Conservation (phyloP, 1,284 basidiomycete genomes). For the Trichosporon inkin region DNA sequence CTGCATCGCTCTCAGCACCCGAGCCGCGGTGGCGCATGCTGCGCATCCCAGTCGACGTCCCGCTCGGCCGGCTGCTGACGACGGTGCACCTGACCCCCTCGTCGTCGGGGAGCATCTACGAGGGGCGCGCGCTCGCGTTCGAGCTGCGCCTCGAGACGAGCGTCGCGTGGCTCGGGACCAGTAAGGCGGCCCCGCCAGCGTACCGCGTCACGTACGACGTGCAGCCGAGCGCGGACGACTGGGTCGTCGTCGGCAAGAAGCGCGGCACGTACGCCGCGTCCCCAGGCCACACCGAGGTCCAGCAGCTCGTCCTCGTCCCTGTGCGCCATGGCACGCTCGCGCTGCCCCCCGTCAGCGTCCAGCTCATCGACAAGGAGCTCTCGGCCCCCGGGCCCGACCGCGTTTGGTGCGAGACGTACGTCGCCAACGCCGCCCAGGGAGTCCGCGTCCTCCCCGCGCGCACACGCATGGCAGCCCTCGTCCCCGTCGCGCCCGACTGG, state of each 20-base stretch:
- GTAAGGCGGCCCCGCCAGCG: neutral
- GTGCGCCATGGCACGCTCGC: slow-evolving; percentile 38
- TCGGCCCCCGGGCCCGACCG: neutral
- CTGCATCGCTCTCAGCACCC: slow-evolving; percentile 2
- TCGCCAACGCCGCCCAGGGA: slow-evolving; percentile 43
- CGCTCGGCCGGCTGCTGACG: slow-evolving; percentile 37
- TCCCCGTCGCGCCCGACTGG: slow-evolving; percentile 26
- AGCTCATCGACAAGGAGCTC: slow-evolving; percentile 21
- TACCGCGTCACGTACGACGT: slow-evolving; percentile 37
- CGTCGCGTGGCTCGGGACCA: slow-evolving; percentile 40
- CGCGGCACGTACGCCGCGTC: slow-evolving; percentile 35
- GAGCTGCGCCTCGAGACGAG: slow-evolving; percentile 29
- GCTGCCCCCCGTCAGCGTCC: slow-evolving; percentile 34
- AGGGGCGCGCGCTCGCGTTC: slow-evolving; percentile 40
- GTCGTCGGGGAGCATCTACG: slow-evolving; percentile 28
- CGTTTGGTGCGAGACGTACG: slow-evolving; percentile 44
- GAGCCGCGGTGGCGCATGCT: slow-evolving; percentile 36
- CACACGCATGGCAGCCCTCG: slow-evolving; percentile 35
- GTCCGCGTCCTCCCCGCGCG: slow-evolving; percentile 43
- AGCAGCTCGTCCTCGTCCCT: slow-evolving; percentile 38
- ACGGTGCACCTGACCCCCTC: slow-evolving; percentile 27
- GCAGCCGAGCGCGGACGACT: slow-evolving; percentile 38
- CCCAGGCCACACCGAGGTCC: slow-evolving; percentile 23
- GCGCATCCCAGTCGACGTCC: slow-evolving; percentile 49
- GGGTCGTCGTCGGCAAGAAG: slow-evolving; percentile 43